These are phyloP conservation scores for Cladosporium sp. DNA, from an alignment of 2,329 filamentous ascomycete species.

Conservation along the genomic window DNA sequence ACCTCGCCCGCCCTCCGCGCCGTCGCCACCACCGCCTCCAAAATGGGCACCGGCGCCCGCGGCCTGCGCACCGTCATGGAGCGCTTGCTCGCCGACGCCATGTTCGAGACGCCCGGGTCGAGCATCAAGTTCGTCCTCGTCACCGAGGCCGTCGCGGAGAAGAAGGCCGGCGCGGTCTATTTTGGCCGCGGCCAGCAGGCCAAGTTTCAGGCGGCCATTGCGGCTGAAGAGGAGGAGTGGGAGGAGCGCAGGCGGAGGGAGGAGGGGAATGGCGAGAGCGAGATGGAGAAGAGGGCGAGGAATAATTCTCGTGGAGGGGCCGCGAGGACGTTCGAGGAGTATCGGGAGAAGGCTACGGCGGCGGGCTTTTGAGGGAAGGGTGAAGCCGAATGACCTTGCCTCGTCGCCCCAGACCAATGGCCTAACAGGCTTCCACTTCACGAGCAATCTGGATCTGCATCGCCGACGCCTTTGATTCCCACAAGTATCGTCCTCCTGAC, in stretches of 20 bases:
- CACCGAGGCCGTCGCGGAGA: constrained; percentile 39
- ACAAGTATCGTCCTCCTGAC: too few species aligned
- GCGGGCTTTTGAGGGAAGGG: constrained; percentile 23
- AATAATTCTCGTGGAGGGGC: constrained; percentile 24
- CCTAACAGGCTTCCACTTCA: too few species aligned
- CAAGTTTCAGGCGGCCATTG: constrained; percentile 34
- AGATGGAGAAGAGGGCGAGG: constrained; percentile 23
- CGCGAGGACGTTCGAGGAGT: constrained; percentile 41
- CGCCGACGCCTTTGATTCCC: too few species aligned
- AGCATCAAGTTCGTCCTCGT: constrained; percentile 42
- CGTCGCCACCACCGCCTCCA: constrained; percentile 64
- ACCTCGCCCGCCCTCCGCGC: constrained; percentile 74
- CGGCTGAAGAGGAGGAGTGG: constrained; percentile 42
- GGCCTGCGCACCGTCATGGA: constrained; percentile 45
- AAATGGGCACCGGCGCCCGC: constrained; percentile 64
- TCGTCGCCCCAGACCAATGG: too few species aligned
- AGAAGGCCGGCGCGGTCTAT: constrained; percentile 37
- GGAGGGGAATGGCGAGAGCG: constrained; percentile 23
- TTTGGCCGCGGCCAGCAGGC: constrained; percentile 37
- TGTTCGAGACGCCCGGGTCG: constrained; percentile 44
- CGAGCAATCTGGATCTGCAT: too few species aligned
- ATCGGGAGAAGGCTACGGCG: constrained; percentile 36
- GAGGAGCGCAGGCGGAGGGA: constrained; percentile 33
- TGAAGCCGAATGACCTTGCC: not conserved
- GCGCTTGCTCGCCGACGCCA: constrained; percentile 39